phyloP scores from a whole-genome alignment of 768 basidiomycete species.

The Zangia roseola region DNA sequence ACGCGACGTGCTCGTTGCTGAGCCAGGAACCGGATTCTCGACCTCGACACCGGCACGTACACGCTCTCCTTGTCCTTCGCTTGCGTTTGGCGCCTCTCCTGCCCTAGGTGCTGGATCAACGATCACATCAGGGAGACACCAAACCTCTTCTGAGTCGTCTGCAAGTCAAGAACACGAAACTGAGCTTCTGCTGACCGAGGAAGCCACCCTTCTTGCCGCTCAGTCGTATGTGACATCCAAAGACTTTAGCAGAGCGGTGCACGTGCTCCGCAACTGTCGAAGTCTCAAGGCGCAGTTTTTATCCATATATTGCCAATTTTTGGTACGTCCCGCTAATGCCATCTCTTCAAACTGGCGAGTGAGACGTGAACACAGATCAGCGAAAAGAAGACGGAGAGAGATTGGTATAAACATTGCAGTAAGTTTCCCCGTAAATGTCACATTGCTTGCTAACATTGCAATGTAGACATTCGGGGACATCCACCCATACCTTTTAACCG shows the following conservation, averaged over 20 bases:
- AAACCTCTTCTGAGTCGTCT: constrained; percentile 5
- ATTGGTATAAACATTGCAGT: constrained; percentile 86
- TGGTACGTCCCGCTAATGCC: constrained; percentile 54
- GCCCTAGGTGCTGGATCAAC: constrained; percentile 31
- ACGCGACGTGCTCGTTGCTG: constrained; percentile 33
- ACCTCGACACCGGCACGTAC: constrained; percentile 60
- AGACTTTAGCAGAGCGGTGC: constrained; percentile 74
- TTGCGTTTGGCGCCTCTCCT: constrained; percentile 34
- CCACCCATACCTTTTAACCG: constrained; percentile 65
- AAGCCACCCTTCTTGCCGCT: constrained; percentile 71
- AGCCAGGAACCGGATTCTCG: constrained; percentile 40
- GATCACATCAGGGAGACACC: constrained; percentile 22
- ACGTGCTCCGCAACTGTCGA: constrained; percentile 60
- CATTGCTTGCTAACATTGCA: constrained; percentile 1
- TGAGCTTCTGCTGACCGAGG: constrained; percentile 59
- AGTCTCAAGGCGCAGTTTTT: constrained; percentile 78
- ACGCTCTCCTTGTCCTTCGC: constrained; percentile 39
- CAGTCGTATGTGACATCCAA: constrained; percentile 71
- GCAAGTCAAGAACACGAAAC: constrained; percentile 38
- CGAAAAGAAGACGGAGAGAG: constrained; percentile 78
- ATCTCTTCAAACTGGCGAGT: constrained; percentile 4
- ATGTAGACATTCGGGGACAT: constrained; percentile 65
- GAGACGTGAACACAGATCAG: constrained; percentile 52
- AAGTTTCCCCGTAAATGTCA: constrained; percentile 24
- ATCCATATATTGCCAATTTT: constrained; percentile 74